Evolutionary conservation across 164 flowering plant genomes (phyloP).

Genomic region (Brasenia schreberi): DNA sequence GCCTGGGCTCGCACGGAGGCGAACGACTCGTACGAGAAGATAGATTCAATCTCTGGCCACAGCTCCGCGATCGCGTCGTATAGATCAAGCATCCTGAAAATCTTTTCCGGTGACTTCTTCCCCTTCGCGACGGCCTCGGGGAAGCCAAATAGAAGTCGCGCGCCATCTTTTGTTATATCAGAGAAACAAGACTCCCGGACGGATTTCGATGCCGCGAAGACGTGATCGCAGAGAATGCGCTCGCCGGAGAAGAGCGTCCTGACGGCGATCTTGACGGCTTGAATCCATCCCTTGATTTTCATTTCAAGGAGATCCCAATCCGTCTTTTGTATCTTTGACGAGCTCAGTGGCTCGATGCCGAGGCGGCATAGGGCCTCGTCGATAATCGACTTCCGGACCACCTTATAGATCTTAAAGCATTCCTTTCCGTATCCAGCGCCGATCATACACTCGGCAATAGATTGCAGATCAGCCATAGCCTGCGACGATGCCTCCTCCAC

Average conservation of each 20-base stretch:
- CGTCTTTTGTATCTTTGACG: conserved; percentile 31
- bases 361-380: conserved; percentile 50
- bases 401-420: conserved; percentile 35
- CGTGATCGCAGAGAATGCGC: conserved; percentile 50
- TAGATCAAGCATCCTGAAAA: conserved; percentile 44
- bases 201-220: conserved; percentile 32
- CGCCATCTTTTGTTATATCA: conserved; percentile 45
- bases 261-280: conserved; percentile 35
- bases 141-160: conserved; percentile 31
- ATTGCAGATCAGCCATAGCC: conserved; percentile 36
- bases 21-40: conserved; percentile 44
- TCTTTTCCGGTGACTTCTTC: conserved; percentile 43
- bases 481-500: conserved; percentile 28
- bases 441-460: conserved; percentile 65
- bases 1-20: conserved; percentile 36
- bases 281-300: conserved; percentile 46
- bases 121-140: conserved; percentile 36
- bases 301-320: conserved; percentile 41
- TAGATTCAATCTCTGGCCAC: conserved; percentile 42
- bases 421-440: conserved; percentile 54
- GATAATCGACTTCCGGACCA: conserved; percentile 42
- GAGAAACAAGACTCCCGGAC: conserved; percentile 46
- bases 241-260: conserved; percentile 53
- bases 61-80: conserved; percentile 34
- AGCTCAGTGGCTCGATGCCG: conserved; percentile 29